Evolutionary conservation across 2,329 filamentous ascomycete species (phyloP), one percentile per base, ranked within the genome.

Genomic region (Chrysosporium keratinophilum): DNA sequence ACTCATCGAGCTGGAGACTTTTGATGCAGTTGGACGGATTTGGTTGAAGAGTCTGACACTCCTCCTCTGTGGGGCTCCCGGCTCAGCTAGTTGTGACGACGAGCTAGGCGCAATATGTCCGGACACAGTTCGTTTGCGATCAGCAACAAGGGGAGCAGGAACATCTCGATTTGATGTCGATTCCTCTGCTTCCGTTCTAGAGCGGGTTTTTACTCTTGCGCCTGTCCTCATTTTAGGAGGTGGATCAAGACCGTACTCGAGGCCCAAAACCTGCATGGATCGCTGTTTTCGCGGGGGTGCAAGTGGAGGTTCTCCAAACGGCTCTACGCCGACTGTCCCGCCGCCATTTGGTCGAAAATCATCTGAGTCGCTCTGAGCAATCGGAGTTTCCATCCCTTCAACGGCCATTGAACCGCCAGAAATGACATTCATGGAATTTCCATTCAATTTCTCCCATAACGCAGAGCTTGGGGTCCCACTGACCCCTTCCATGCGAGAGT

Each of bases 111-210:
- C 66, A 42, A 76, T 73, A 61, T 95, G 88, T 3, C 91, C 91
- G 40, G 91, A 95, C n/a, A 95, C 80, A 1, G 89, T 96, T 61
- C 91, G 82, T 72, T 96, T 97, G 67, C 89, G 82, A 56, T 90
- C 87, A 52, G 64, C 61, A 48, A 62, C 64, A 50, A 63, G 63
- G 35, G 63, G 61, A 34, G 37, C 50, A 0, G 63, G 48, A 23
- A 69, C 67, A 49, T 63, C 63, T 45, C 65, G 65, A n/a, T 59
- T 60, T 23, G 63, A 40, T n/a, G 59, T 43, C 57, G 54, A 73
- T 62, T 71, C 74, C 65, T 69, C 73, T 28, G 65, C 52, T 33
- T 71, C 69, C 14, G 63, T 62, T 58, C 67, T 69, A 20, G 64
- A 63, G 56, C 71, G 69, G n/a, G 69, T 65, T 50, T 69, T 69